phyloP scores from a whole-genome alignment of 164 flowering plant genomes.

The Vitis amurensis region DNA sequence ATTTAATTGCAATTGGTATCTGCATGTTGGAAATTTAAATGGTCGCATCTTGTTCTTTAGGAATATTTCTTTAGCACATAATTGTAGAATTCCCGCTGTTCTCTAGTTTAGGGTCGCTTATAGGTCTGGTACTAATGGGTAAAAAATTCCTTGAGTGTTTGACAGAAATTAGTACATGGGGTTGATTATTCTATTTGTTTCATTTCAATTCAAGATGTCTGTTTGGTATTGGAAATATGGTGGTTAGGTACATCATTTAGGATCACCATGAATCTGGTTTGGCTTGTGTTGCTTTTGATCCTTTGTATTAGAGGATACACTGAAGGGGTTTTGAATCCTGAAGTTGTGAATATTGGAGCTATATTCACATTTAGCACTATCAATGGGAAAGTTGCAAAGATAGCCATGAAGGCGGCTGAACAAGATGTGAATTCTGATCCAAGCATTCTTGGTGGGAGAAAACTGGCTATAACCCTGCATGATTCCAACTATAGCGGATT shows the following conservation, averaged over 20 bases:
- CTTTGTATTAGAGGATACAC: slow-evolving; percentile 13
- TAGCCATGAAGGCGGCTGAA: slow-evolving; percentile 73
- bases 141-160: background rate
- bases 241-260: background rate
- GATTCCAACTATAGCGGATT: slow-evolving; percentile 70
- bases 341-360: slow-evolving; percentile 56
- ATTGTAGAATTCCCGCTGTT: no score
- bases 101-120: no score
- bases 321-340: slow-evolving; percentile 23
- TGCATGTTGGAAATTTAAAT: background rate
- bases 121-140: no score
- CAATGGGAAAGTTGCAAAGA: slow-evolving; percentile 54
- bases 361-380: slow-evolving; percentile 47
- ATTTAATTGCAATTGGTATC: background rate
- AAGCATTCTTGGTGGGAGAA: slow-evolving; percentile 53
- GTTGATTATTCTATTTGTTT: background rate
- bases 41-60: background rate
- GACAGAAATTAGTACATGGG: background rate
- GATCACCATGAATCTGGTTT: slow-evolving; percentile 28
- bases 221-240: background rate
- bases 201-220: background rate
- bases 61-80: no score
- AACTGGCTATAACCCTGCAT: slow-evolving; percentile 39
- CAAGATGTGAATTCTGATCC: slow-evolving; percentile 67
- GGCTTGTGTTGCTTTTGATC: slow-evolving; percentile 15